Conservation (phyloP, 2,329 filamentous ascomycete genomes). For the Lachnellula hyalina region DNA sequence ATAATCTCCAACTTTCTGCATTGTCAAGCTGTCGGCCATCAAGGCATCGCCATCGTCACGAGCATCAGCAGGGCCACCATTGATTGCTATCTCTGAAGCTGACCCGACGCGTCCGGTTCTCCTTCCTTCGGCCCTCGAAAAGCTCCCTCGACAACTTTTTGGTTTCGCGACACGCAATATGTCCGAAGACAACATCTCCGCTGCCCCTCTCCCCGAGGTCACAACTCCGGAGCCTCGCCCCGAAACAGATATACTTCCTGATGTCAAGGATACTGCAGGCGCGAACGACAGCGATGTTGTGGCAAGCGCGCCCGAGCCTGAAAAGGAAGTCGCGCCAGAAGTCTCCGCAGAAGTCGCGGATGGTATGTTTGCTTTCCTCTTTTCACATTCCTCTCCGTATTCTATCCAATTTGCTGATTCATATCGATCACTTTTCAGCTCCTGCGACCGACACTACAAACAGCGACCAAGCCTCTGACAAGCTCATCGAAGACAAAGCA, state of each 20-base stretch:
- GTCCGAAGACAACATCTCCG: constrained; percentile 3
- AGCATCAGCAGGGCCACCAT: constrained; percentile 5
- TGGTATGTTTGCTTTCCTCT: constrained; percentile 16
- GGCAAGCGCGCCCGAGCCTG: constrained; percentile 14
- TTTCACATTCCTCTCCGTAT: neutral
- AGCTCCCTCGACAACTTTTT: neutral
- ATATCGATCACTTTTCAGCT: constrained; percentile 17
- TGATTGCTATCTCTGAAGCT: constrained; percentile 11
- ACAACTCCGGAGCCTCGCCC: constrained; percentile 14
- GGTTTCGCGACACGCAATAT: neutral
- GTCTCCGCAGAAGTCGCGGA: constrained; percentile 14
- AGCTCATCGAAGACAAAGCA: constrained; percentile 19
- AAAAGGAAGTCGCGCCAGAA: constrained; percentile 23
- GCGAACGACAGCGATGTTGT: constrained; percentile 16
- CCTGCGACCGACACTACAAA: constrained; percentile 13
- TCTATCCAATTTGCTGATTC: constrained; percentile 17
- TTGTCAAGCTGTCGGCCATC: constrained; percentile 12
- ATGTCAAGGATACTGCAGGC: constrained; percentile 15
- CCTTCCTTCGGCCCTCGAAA: neutral
- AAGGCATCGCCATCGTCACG: constrained; percentile 17
- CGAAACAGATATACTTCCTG: constrained; percentile 7
- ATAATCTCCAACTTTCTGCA: constrained; percentile 9
- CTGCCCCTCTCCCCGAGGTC: constrained; percentile 10
- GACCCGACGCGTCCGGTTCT: constrained; percentile 18
- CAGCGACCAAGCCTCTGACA: constrained; percentile 20